These are phyloP conservation scores for Podospora pseudoanserina DNA, from an alignment of 495 filamentous ascomycete genomes.

Conservation along the genomic window DNA sequence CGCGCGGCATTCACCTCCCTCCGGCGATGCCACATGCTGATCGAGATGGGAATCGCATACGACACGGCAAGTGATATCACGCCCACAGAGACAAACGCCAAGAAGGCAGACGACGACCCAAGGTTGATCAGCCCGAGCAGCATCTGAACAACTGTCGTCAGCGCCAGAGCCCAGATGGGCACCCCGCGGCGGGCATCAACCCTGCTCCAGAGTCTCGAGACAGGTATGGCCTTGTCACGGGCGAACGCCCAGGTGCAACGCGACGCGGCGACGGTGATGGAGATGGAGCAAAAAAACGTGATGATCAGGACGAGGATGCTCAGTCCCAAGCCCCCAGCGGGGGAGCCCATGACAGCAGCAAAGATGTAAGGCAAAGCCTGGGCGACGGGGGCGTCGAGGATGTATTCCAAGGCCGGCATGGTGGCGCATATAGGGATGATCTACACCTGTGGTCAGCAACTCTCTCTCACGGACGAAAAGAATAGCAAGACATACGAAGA, in stretches of 20 bases:
- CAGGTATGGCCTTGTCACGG: constrained; percentile 63
- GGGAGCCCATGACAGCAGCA: constrained; percentile 55
- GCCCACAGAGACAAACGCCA: constrained; percentile 58
- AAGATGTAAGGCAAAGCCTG: constrained; percentile 59
- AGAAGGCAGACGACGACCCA: constrained; percentile 59
- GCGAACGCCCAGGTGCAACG: constrained; percentile 62
- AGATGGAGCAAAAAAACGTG: constrained; percentile 57
- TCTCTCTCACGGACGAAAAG: neutral
- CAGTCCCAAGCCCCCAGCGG: constrained; percentile 65
- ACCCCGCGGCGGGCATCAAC: constrained; percentile 49
- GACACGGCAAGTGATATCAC: constrained; percentile 64
- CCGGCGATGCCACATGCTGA: constrained; percentile 36
- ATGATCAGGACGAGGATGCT: constrained; percentile 71
- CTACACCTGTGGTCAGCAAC: constrained; percentile 3
- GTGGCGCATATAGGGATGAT: constrained; percentile 62
- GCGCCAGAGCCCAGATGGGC: constrained; percentile 55
- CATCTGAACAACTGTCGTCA: constrained; percentile 56
- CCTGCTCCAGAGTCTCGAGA: constrained; percentile 60
- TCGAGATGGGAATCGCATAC: constrained; percentile 60
- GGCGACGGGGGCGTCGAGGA: constrained; percentile 51
- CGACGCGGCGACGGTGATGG: constrained; percentile 55
- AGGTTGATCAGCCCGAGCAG: constrained; percentile 57
- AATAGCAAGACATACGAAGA: constrained; percentile 45
- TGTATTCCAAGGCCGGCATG: constrained; percentile 49
- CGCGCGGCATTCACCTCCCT: constrained; percentile 46